Base-by-base conservation (phyloP, 2,329 filamentous ascomycete genomes). In the Aspergillus tamarii region DNA sequence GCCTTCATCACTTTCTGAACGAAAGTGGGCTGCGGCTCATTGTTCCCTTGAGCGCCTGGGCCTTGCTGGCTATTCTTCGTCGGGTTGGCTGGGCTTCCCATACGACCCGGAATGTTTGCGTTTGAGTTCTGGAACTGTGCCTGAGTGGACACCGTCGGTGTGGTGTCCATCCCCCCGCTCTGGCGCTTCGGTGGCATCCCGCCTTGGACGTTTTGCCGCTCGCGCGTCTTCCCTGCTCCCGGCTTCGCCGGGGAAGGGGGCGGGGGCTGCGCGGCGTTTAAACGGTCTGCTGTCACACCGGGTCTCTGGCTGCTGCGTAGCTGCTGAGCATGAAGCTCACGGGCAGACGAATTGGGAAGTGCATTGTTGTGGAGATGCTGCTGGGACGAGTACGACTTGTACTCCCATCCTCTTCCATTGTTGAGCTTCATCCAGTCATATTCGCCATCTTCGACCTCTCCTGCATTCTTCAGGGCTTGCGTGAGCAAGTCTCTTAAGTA, bases 391-490 rank as follows among this genome's bases (percentile, higher is more conserved):
- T 90, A 88, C 64, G 85, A 83, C 76, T 91, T 91, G 79, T 89
- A 92, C 81, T 96, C 93, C 92, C 92, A 96, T 67, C 93, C 93
- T 82, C 96, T 95, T 71, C 90, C 90, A 81, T 93, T 92, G 84
- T 93, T 95, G 72, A 97, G 85, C 86, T 97, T 97, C 93, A 98
- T 97, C 95, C 95, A 99, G 83, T 99, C 95, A 80, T 98, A 99
- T 79, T 98, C 94, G 75, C 95, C 95, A 80, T 99, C 95, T 78
- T 98, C 95, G 10, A 97, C 90, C 73, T 97, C 94, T 61, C 94
- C 94, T 2, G 91, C 91, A 77, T 93, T 94, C 87, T 97, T 97
- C 68, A 98, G 86, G 23, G 94, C 93, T 80, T 97, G 92, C 1
- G 94, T 97, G 83, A 99, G 97, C 62, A 99, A 88, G 75, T 97